These are phyloP conservation scores for Mortierella alpina DNA, from an alignment of 192 early-diverging fungal species.

Conservation along the genomic window DNA sequence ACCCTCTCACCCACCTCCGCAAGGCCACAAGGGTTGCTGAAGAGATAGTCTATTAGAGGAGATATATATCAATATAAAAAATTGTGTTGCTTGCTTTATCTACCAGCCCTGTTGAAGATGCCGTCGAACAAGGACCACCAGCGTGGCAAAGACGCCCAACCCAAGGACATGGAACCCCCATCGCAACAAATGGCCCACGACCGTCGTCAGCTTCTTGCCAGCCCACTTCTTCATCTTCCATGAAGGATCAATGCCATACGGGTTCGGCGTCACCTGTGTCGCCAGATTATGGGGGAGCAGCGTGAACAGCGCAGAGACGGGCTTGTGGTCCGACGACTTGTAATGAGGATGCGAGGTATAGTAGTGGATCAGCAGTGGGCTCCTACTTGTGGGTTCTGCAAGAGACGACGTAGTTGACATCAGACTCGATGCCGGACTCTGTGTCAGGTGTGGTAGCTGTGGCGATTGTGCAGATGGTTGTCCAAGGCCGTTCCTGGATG, in stretches of 20 bases:
- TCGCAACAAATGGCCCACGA: slow-evolving; percentile 39
- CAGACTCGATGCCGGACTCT: slow-evolving; percentile 24
- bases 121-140: slow-evolving; percentile 22
- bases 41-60: neutral
- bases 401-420: slow-evolving; percentile 7
- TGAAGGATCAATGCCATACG: slow-evolving; percentile 34
- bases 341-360: slow-evolving; percentile 55
- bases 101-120: slow-evolving; percentile 36
- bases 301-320: slow-evolving; percentile 54
- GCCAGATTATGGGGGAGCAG: slow-evolving; percentile 37
- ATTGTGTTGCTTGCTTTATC: neutral
- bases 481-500: slow-evolving; percentile 16
- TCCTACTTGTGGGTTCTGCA: neutral
- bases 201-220: slow-evolving; percentile 46
- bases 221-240: slow-evolving; percentile 40
- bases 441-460: neutral
- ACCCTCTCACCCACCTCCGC: neutral
- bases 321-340: slow-evolving; percentile 56
- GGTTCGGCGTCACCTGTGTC: slow-evolving; percentile 9
- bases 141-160: slow-evolving; percentile 5
- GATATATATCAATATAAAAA: neutral
- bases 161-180: slow-evolving; percentile 45
- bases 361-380: slow-evolving; percentile 41
- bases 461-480: slow-evolving; percentile 4
- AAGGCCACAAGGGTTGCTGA: neutral